Base-by-base conservation (phyloP, 2,329 filamentous ascomycete genomes). In the Aspergillus sojae region DNA sequence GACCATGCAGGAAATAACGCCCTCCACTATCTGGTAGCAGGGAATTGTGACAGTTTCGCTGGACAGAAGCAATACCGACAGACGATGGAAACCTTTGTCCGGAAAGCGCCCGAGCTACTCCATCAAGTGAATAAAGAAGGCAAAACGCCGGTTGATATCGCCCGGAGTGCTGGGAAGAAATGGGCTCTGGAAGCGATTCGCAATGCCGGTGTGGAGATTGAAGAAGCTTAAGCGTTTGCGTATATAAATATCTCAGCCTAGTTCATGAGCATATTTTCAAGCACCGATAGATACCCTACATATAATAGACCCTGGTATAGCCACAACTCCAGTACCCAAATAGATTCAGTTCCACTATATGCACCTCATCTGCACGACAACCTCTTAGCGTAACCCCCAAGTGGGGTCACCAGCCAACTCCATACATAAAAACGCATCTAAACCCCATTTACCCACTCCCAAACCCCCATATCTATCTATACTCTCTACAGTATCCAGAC, bases 1-100 rank as follows among this genome's bases (percentile, higher is more conserved):
- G 56, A 58, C 56, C 12, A 48, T 14, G 28, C 21, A 26, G 56
- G 56, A 1, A 58, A 58, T n/a, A 58, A 50, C 26, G 16, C 46
- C 5, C 56, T 58, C 14, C 43, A 58, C 23, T 26, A 48, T n/a
- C 23, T 48, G 23, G 45, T 28, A 16, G 45, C 23, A 5, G 23
- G 4, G 23, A 4, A 19, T 7, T 48, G 21, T 28, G 23, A 3
- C 14, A 14, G 0, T 23, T 4, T 4, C 4, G 45, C 45, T 28
- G 23, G 21, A 1, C 23, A 11, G 26, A 16, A 50, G 30, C 23
- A 30, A 26, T 30, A 50, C 19, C 46, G 14, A 30, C 23, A 19
- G 23, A 50, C 46, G 26, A 26, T 50, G 14, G 26, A 26, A 5
- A n/a, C 6, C 23, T 50, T 30, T 16, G 46, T 12, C 16, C 26